These are phyloP conservation scores for Prunus persica DNA, from an alignment of 306 rosid genomes.

Conservation along the genomic window DNA sequence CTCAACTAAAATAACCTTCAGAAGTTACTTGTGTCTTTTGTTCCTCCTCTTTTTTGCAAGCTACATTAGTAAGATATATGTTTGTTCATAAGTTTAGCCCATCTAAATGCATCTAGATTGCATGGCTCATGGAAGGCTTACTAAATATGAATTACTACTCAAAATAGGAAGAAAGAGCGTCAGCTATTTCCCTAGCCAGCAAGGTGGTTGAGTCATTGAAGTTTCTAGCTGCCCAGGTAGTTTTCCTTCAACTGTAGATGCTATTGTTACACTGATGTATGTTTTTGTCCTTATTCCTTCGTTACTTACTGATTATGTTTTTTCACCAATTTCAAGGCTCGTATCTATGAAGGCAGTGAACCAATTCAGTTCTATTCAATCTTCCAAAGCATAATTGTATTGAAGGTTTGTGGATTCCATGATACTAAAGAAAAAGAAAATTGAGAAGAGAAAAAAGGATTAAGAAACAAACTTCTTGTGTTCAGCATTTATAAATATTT, in stretches of 20 bases:
- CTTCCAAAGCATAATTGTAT: conserved; percentile 77
- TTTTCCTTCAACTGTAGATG: conserved; percentile 21
- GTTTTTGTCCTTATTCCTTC: conserved; percentile 15
- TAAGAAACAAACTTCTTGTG: neutral
- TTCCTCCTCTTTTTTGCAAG: neutral
- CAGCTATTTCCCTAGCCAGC: conserved; percentile 68
- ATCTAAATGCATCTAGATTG: conserved; percentile 2
- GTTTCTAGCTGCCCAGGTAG: conserved; percentile 78
- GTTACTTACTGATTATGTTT: conserved; percentile 33
- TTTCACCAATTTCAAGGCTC: conserved; percentile 55
- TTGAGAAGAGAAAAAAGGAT: conserved; percentile 6
- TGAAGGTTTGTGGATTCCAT: conserved; percentile 61
- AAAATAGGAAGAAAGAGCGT: conserved; percentile 75
- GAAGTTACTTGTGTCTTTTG: neutral
- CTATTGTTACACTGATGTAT: conserved; percentile 20
- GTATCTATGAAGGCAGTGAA: conserved; percentile 85
- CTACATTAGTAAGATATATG: neutral
- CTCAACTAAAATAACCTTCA: conserved; percentile 1
- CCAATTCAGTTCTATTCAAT: conserved; percentile 76
- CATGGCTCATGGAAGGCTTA: conserved; percentile 16
- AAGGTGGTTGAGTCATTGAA: conserved; percentile 89
- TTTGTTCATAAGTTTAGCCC: neutral
- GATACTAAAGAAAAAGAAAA: neutral
- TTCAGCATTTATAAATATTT: neutral
- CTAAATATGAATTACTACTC: conserved; percentile 32